A percentile compares a stretch with the other conserved stretches of the same genome.
Evolutionary conservation across 495 filamentous ascomycete genomes (phyloP).

Genomic region (Amphirosellinia nigrospora): DNA sequence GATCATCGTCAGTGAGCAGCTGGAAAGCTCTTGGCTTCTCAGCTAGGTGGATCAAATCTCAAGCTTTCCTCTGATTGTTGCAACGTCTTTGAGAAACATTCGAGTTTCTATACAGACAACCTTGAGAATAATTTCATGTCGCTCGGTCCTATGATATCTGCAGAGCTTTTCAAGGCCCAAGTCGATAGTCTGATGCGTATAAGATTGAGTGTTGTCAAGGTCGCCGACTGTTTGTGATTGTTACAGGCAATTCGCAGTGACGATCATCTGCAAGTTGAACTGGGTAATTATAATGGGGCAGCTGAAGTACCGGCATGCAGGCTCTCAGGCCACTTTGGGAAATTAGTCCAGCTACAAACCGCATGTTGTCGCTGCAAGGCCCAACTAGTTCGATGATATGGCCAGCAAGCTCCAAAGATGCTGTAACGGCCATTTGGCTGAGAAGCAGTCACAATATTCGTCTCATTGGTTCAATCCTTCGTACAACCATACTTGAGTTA

Average conservation of each 20-base stretch:
- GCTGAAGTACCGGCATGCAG: constrained; percentile 16
- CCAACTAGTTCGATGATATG: background rate
- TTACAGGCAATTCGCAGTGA: background rate
- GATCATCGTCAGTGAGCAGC: constrained; percentile 9
- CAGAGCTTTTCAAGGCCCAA: too few species aligned
- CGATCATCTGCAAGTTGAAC: background rate
- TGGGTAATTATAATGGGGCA: constrained; percentile 4
- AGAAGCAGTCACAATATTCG: background rate
- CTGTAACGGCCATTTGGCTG: background rate
- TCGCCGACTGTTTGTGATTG: background rate
- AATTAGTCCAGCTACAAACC: background rate
- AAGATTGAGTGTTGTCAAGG: background rate
- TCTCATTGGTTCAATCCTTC: background rate
- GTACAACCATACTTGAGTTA: background rate
- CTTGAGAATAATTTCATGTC: background rate
- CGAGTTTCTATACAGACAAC: background rate
- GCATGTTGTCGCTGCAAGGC: background rate
- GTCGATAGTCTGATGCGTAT: constrained; percentile 19
- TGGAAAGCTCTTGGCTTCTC: constrained; percentile 4
- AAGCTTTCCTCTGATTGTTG: background rate
- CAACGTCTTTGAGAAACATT: background rate
- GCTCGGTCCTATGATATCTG: background rate
- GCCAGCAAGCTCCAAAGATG: background rate
- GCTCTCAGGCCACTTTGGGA: background rate
- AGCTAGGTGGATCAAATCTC: background rate